Conservation (phyloP, 441 rosid genomes). For the Hypseocharis bilobata region DNA sequence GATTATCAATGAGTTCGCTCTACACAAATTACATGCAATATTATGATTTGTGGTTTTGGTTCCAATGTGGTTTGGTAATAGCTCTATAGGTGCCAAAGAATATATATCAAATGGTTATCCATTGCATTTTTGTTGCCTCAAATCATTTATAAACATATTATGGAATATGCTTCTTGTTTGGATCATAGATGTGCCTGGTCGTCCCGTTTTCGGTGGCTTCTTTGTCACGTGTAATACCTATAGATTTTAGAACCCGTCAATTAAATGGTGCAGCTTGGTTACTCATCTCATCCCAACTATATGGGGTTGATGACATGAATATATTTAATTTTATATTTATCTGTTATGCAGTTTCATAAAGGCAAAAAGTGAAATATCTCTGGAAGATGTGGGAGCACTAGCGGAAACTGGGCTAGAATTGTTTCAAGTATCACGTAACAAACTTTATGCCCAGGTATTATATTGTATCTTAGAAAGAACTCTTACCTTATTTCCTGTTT, state of each 20-base stretch:
- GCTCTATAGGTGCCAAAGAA: not conserved
- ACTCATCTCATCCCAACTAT: not conserved
- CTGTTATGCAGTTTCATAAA: conserved; percentile 55
- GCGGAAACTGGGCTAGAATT: conserved; percentile 62
- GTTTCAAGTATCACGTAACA: conserved; percentile 57
- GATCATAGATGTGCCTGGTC: too few species aligned
- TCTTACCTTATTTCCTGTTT: conserved; percentile 15
- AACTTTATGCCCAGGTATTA: conserved; percentile 79
- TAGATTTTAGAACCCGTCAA: not conserved
- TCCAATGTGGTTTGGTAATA: not conserved
- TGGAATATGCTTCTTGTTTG: too few species aligned
- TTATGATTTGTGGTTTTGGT: not conserved
- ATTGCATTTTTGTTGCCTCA: too few species aligned
- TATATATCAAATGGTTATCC: not conserved
- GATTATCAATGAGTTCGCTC: not conserved
- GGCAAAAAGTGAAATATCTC: conserved; percentile 76
- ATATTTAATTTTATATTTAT: conserved; percentile 16
- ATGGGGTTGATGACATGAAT: not conserved
- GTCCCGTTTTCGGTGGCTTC: too few species aligned
- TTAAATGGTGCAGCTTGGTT: not conserved
- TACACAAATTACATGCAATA: not conserved
- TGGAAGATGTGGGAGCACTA: conserved; percentile 67
- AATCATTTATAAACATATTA: too few species aligned
- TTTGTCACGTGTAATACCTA: too few species aligned
- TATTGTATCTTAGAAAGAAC: conserved; percentile 7